A percentile compares a stretch with the other conserved stretches of the same genome.
phyloP scores from a whole-genome alignment of 768 basidiomycete genomes.

The Lentinula guzmanii region DNA sequence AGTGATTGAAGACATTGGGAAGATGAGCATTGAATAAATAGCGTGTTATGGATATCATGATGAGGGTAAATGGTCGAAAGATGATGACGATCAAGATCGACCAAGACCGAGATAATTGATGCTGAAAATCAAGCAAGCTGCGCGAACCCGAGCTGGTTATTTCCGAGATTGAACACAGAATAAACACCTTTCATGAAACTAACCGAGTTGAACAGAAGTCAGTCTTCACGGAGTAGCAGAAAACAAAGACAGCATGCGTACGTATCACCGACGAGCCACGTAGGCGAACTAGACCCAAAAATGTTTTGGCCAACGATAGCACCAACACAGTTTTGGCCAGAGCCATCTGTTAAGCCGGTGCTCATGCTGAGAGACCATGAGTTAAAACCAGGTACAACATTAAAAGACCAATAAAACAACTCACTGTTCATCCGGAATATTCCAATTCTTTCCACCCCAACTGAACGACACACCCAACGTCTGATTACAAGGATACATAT shows the following conservation, averaged over 20 bases:
- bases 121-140: background rate
- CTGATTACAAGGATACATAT: background rate
- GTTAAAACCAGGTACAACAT: background rate
- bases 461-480: background rate
- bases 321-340: background rate
- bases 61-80: background rate
- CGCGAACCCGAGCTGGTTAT: background rate
- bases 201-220: background rate
- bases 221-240: background rate
- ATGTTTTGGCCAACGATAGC: background rate
- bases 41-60: background rate
- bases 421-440: background rate
- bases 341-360: background rate
- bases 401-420: background rate
- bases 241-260: background rate
- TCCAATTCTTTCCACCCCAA: conserved; percentile 3
- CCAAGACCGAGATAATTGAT: background rate
- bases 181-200: conserved; percentile 4
- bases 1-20: too few species aligned
- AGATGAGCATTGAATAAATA: too few species aligned
- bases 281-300: background rate
- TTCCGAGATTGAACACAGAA: background rate
- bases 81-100: background rate
- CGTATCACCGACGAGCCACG: conserved; percentile 2
- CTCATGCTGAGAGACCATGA: background rate